These are phyloP conservation scores for Fusarium nanum DNA, from an alignment of 2,329 filamentous ascomycete species.

Conservation along the genomic window DNA sequence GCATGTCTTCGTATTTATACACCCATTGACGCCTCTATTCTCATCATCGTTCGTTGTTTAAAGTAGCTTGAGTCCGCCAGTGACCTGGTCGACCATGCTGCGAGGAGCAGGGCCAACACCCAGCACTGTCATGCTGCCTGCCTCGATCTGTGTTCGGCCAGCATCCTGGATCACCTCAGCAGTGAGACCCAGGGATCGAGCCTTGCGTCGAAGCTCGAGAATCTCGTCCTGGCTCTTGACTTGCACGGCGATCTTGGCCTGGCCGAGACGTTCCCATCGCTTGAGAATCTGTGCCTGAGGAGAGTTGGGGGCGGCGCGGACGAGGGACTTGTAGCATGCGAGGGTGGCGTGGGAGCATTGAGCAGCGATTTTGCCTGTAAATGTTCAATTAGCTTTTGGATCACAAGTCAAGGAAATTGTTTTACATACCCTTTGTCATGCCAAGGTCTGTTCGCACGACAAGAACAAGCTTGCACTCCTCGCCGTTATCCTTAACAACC, in stretches of 20 bases:
- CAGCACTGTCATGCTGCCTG: slow-evolving; percentile 90
- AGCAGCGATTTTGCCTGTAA: slow-evolving; percentile 91
- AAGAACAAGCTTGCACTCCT: slow-evolving; percentile 94
- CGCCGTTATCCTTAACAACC: slow-evolving; percentile 56
- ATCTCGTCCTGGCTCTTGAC: slow-evolving; percentile 87
- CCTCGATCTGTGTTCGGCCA: slow-evolving; percentile 96
- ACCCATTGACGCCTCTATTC: background rate
- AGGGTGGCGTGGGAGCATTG: slow-evolving; percentile 97
- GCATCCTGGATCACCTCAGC: slow-evolving; percentile 94
- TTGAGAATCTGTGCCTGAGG: slow-evolving; percentile 73
- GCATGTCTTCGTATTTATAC: slow-evolving; percentile 10
- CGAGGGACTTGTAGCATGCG: slow-evolving; percentile 91
- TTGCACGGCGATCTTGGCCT: slow-evolving; percentile 94
- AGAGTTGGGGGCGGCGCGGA: slow-evolving; percentile 64
- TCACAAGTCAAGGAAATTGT: fast-evolving
- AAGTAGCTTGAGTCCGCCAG: slow-evolving; percentile 84
- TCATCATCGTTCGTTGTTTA: slow-evolving; percentile 54
- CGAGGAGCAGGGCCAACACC: slow-evolving; percentile 86
- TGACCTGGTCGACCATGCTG: slow-evolving; percentile 87
- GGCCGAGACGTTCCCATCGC: slow-evolving; percentile 87
- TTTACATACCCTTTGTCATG: slow-evolving; percentile 88
- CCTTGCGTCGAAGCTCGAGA: slow-evolving; percentile 77
- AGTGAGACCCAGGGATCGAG: slow-evolving; percentile 84
- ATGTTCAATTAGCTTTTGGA: background rate
- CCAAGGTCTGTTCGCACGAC: slow-evolving; percentile 94